Evolutionary conservation across 805 yeast species (phyloP).

Genomic region (Torulaspora delbrueckii): DNA sequence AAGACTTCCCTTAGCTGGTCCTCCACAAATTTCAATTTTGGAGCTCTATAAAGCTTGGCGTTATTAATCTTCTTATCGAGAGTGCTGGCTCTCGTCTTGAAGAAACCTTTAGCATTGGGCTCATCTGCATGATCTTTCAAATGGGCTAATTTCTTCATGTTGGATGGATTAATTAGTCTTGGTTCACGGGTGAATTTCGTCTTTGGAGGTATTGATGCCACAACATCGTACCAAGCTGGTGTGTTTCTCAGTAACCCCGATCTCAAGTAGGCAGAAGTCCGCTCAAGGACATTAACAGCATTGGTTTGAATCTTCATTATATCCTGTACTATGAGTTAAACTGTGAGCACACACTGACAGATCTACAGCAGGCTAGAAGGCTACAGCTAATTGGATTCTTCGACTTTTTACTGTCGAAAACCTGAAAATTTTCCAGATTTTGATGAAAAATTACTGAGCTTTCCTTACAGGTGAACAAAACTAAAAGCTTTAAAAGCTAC

Average conservation of each 20-base stretch:
- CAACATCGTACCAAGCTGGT: constrained; percentile 89
- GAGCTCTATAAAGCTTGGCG: constrained; percentile 25
- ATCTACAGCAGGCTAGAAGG: background rate
- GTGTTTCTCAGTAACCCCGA: constrained; percentile 63
- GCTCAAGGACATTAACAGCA: constrained; percentile 72
- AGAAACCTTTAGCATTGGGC: constrained; percentile 23
- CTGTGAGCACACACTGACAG: background rate
- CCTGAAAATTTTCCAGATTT: constrained; percentile 8
- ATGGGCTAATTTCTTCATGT: constrained; percentile 15
- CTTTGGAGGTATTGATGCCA: constrained; percentile 77
- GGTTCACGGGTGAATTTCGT: constrained; percentile 44
- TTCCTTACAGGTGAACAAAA: background rate
- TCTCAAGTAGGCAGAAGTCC: constrained; percentile 70
- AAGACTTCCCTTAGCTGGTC: constrained; percentile 80
- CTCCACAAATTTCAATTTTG: constrained; percentile 40
- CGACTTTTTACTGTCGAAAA: background rate
- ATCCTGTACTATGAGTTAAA: background rate
- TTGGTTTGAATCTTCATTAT: constrained; percentile 67
- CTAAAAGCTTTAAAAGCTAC: background rate
- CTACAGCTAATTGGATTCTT: background rate
- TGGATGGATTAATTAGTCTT: constrained; percentile 25
- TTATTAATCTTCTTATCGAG: constrained; percentile 19
- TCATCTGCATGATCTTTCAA: constrained; percentile 16
- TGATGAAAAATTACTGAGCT: background rate
- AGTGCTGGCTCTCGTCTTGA: constrained; percentile 33